Evolutionary conservation across 306 rosid genomes (phyloP), one percentile per base, ranked within the genome.

Genomic region (Prunus davidiana): DNA sequence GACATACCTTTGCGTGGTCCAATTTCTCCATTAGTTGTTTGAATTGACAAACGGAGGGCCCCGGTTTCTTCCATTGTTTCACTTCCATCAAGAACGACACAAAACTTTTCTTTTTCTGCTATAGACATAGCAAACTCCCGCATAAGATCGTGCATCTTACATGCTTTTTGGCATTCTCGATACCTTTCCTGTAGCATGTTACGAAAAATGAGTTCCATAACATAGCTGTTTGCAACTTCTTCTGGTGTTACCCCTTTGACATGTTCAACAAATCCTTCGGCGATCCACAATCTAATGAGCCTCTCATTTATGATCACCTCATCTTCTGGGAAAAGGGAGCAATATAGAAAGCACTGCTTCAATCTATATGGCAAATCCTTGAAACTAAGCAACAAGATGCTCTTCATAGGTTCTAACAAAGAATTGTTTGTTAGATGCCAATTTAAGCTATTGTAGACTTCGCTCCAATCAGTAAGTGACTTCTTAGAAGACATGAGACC

Each of bases 141-240:
- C 51, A 74, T 8, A 24, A 80, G 75, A 62, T 79, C 82, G 28
- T 72, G 82, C 82, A 72, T 52, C 68, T 72, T 79, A 56, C 78
- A 79, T 20, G 51, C 5, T 16, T 9, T 41, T 0, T 0, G 0
- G 41, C 0, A 0, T 5, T 0, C 0, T 5, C 0, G 8, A 34
- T 0, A 5, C 12, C 12, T 9, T 22, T 16, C 51, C 13, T 72
- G 60, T 12, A 79, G 68, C 82, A 72, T 79, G 73, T 73, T 72
- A 54, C 67, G 57, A 13, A 32, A 64, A 51, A 43, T 56, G 51
- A 79, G 79, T 58, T 76, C 75, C 68, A 71, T 76, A 49, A 72
- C 10, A 57, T 79, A 79, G 13, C 30, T 10, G 3, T 57, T 66
- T 6, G 54, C 63, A 8, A 67, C 63, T 62, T 74, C 57, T 75